Conservation (phyloP, 2,329 filamentous ascomycete species). For the Waltergamsia citrina region DNA sequence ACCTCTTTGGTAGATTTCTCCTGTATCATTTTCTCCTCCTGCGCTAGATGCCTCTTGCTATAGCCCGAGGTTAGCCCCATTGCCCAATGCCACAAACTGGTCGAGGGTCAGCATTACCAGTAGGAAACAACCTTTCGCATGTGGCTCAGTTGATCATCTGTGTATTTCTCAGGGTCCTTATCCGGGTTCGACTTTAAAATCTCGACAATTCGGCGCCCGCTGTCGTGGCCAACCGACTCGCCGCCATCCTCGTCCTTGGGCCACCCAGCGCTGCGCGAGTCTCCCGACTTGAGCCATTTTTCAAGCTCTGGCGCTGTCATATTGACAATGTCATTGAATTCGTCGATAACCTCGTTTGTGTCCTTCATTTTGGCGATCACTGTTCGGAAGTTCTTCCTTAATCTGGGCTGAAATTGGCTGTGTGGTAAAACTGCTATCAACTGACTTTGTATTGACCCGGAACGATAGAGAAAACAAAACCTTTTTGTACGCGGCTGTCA, state of each 20-base stretch:
- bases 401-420: too few species aligned
- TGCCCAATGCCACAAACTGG: too few species aligned
- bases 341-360: slow-evolving; percentile 27
- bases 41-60: slow-evolving; percentile 54
- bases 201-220: slow-evolving; percentile 52
- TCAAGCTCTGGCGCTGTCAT: slow-evolving; percentile 53
- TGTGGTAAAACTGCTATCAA: too few species aligned
- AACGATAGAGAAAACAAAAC: too few species aligned
- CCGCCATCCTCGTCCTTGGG: slow-evolving; percentile 44
- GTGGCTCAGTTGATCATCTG: slow-evolving; percentile 43
- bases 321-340: slow-evolving; percentile 59
- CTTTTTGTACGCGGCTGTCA: too few species aligned
- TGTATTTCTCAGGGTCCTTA: slow-evolving; percentile 46
- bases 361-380: slow-evolving; percentile 10
- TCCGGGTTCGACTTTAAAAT: slow-evolving; percentile 53
- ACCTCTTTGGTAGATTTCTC: slow-evolving; percentile 36
- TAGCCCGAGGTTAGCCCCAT: background rate
- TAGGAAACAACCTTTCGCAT: slow-evolving; percentile 57
- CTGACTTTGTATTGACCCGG: too few species aligned
- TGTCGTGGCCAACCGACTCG: slow-evolving; percentile 55
- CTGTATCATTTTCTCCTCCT: slow-evolving; percentile 48
- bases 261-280: slow-evolving; percentile 51
- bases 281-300: slow-evolving; percentile 49
- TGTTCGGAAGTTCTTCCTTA: background rate
- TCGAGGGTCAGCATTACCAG: too few species aligned